These are phyloP conservation scores for Backusella westeae DNA, from an alignment of 192 early-diverging fungal species.

Conservation along the genomic window DNA sequence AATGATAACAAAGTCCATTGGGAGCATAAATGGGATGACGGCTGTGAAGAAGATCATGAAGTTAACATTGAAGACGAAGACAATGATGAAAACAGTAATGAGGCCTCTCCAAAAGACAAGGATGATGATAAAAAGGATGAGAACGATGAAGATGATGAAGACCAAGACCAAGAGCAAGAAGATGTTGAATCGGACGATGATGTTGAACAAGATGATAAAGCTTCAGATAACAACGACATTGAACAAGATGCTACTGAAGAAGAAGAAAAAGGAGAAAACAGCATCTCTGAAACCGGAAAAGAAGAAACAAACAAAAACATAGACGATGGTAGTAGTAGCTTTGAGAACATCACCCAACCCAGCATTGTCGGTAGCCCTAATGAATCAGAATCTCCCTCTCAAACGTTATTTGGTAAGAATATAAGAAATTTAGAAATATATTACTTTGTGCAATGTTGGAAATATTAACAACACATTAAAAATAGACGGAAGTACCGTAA, in stretches of 20 bases:
- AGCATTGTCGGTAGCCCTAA: neutral
- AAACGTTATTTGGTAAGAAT: neutral
- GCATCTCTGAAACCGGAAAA: neutral
- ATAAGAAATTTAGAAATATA: neutral
- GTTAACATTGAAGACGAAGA: neutral
- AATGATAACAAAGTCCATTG: too few species aligned
- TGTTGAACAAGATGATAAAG: neutral
- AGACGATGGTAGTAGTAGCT: neutral
- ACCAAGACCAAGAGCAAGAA: neutral
- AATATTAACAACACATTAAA: neutral
- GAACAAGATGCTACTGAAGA: neutral
- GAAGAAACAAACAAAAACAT: neutral
- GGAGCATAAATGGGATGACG: neutral
- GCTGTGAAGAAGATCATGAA: neutral
- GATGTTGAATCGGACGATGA: neutral
- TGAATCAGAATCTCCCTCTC: neutral
- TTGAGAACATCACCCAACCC: neutral
- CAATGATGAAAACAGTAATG: neutral
- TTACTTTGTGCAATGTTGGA: neutral
- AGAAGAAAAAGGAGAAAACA: neutral
- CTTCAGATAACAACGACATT: neutral
- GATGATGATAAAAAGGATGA: neutral
- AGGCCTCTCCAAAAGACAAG: neutral
- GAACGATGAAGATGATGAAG: neutral
- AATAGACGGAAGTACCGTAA: neutral